These are phyloP conservation scores for Talaromyces sp. DNA, from an alignment of 2,329 filamentous ascomycete species.

Conservation along the genomic window DNA sequence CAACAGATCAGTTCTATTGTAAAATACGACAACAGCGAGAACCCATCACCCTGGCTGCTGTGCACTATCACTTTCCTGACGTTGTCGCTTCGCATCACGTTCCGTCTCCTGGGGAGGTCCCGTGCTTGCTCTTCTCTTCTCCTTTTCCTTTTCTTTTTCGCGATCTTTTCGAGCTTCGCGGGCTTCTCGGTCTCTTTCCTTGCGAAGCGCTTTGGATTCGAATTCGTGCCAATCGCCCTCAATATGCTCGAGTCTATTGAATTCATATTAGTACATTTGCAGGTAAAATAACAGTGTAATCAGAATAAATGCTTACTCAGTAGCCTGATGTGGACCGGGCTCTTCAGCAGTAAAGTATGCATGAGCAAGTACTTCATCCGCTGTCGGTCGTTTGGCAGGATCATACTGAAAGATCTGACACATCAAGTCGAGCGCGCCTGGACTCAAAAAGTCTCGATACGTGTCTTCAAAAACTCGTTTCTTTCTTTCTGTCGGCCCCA, in stretches of 20 bases:
- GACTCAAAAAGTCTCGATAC: slow-evolving; percentile 73
- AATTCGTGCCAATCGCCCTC: slow-evolving; percentile 99
- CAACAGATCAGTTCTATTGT: background rate
- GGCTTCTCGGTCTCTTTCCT: slow-evolving; percentile 70
- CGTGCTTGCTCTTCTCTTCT: slow-evolving; percentile 47
- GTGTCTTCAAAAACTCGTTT: slow-evolving; percentile 76
- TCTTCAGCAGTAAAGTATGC: slow-evolving; percentile 84
- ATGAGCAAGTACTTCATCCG: slow-evolving; percentile 79
- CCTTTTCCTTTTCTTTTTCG: slow-evolving; percentile 51
- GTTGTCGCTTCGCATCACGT: slow-evolving; percentile 40
- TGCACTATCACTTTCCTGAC: slow-evolving; percentile 26
- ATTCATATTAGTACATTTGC: slow-evolving; percentile 12
- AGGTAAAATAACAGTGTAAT: too few species aligned
- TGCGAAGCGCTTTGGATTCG: slow-evolving; percentile 89
- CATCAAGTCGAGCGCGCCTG: slow-evolving; percentile 78
- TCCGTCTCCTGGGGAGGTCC: slow-evolving; percentile 32
- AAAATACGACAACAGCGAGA: background rate
- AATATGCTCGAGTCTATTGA: slow-evolving; percentile 65
- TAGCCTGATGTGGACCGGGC: slow-evolving; percentile 70
- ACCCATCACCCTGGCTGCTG: background rate
- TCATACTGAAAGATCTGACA: slow-evolving; percentile 85
- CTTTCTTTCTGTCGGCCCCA: slow-evolving; percentile 72
- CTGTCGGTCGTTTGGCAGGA: slow-evolving; percentile 75
- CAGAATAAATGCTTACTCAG: slow-evolving; percentile 60
- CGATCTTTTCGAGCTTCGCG: slow-evolving; percentile 42